phyloP scores from a whole-genome alignment of 1,284 basidiomycete species.

The Moesziomyces parantarcticus region DNA sequence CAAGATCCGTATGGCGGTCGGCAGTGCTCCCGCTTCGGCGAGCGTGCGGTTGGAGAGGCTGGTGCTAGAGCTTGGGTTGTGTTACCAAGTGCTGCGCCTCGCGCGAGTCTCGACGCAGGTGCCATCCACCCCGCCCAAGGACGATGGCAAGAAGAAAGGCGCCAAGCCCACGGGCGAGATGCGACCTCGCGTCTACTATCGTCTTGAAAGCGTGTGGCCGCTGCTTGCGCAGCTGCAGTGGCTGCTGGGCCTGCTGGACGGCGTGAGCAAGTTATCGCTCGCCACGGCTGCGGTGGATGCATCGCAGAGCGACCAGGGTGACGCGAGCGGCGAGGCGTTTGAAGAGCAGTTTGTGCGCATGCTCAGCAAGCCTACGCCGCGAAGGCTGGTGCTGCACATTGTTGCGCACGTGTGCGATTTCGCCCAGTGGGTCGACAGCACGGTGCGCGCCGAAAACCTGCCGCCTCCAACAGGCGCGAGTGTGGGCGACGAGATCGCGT shows the following conservation, averaged over 20 bases:
- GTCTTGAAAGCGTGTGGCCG: conserved; percentile 43
- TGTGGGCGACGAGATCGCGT: conserved; percentile 9
- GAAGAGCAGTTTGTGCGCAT: conserved; percentile 29
- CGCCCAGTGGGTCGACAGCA: conserved; percentile 31
- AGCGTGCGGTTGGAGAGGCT: conserved; percentile 17
- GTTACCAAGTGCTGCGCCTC: conserved; percentile 30
- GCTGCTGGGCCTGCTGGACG: conserved; percentile 36
- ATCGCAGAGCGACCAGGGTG: not conserved
- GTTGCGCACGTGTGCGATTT: conserved; percentile 42
- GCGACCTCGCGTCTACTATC: conserved; percentile 35
- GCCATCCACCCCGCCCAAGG: conserved; percentile 3
- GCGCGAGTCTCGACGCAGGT: conserved; percentile 23
- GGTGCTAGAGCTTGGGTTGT: conserved; percentile 29
- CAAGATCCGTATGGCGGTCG: conserved; percentile 37
- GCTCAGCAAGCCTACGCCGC: conserved; percentile 39
- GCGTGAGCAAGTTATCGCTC: conserved; percentile 24
- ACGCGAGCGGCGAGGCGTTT: not conserved
- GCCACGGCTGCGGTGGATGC: conserved; percentile 3
- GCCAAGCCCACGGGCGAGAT: conserved; percentile 13
- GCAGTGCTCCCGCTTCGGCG: not conserved
- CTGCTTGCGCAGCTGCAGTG: conserved; percentile 45
- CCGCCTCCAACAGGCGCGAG: conserved; percentile 17
- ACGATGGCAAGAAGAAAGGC: conserved; percentile 31
- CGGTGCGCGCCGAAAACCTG: conserved; percentile 29
- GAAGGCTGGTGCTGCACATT: conserved; percentile 29